Base-by-base conservation (phyloP, 495 filamentous ascomycete genomes). In the Penicillium lagena region DNA sequence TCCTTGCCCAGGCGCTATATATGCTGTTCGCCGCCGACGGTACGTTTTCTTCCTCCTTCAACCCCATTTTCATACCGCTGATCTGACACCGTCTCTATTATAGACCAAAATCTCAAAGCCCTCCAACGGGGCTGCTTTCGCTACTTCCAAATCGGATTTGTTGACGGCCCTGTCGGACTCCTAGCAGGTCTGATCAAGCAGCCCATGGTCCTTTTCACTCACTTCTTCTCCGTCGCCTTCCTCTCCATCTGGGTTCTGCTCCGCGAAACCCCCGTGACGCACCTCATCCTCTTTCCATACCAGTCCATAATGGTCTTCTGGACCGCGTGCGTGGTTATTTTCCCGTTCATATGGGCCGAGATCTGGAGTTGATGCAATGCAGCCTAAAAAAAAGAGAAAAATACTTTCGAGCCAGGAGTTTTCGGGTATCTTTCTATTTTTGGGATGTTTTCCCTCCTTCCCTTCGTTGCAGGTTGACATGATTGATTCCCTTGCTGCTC, bases 181-280 rank as follows among this genome's bases (percentile, higher is more conserved):
- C 72, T 98, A 1, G 93, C 83, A 4, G 94, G 90, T 37, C 73
- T 96, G 37, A 83, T 94, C 58, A 74, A 83, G 13, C 77, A 80
- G 37, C 93, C 93, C 2, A 52, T 83, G 22, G 77, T 89, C 36
- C 80, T 98, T 41, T 82, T 94, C 54, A 86, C 81, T 56, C 91
- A 98, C 66, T 98, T 98, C 71, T 97, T 96, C 66, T 78, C 80
- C 17, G 93, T 98, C 30, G 93, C 93, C 1, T 79, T 96, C 52
- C 76, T 94, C 42, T 82, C 85, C 12, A 90, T 98, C 45, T 94
- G 88, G 85, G 59, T 95, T 29, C 73, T 89, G 47, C 73, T 80
- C 49, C 50, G 62, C 14, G 67, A 79, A 15, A 60, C 72, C 0
- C 81, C 81, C 1, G 13, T 85, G 12, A 75, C 76, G 58, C 74